Evolutionary conservation across 2,329 filamentous ascomycete genomes (phyloP).

Genomic region (Curvularia sp.): DNA sequence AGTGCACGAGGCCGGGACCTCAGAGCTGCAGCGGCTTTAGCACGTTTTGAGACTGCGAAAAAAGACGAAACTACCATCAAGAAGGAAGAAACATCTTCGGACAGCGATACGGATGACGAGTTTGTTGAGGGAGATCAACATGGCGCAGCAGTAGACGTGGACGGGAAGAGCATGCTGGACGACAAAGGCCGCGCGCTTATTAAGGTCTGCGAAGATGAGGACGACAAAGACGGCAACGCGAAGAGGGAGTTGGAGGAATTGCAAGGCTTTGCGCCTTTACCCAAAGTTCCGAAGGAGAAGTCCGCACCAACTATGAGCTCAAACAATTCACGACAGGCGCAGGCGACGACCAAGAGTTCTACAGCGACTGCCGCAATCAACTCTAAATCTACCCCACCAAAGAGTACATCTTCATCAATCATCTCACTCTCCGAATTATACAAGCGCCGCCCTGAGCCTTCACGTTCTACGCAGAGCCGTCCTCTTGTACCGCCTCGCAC

Average conservation of each 20-base stretch:
- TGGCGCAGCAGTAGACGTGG: conserved; percentile 67
- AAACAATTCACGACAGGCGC: background rate
- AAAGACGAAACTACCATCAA: conserved; percentile 52
- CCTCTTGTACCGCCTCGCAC: background rate
- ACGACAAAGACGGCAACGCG: conserved; percentile 49
- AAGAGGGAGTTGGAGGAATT: conserved; percentile 72
- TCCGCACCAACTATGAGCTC: background rate
- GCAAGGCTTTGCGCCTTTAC: conserved; percentile 51
- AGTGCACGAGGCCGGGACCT: conserved; percentile 78
- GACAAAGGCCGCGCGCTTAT: conserved; percentile 69
- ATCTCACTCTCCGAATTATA: background rate
- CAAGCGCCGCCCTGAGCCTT: background rate
- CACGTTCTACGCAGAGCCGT: background rate
- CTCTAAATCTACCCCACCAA: background rate
- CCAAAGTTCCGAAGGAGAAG: conserved; percentile 11
- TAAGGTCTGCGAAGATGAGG: conserved; percentile 76
- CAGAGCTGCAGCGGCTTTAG: conserved; percentile 76
- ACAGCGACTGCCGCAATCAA: background rate
- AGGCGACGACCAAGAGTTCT: background rate
- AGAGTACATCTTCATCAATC: background rate
- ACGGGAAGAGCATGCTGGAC: conserved; percentile 71
- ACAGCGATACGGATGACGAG: conserved; percentile 48
- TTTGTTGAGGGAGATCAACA: conserved; percentile 42
- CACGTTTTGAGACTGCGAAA: conserved; percentile 67
- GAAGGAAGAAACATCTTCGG: conserved; percentile 43